phyloP scores from a whole-genome alignment of 306 rosid species.

The Glycine latifolia region DNA sequence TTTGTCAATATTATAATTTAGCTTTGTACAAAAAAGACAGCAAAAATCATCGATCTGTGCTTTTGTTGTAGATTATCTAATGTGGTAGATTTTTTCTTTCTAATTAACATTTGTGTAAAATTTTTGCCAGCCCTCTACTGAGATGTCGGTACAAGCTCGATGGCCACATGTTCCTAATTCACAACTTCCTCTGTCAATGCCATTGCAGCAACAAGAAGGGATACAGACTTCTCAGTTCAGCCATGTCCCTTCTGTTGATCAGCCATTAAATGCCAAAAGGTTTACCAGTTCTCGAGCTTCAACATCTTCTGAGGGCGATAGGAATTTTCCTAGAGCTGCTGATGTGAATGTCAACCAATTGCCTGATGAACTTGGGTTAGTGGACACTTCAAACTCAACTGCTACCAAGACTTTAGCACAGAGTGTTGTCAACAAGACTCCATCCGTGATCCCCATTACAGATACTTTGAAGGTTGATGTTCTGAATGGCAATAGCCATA shows the following conservation, averaged over 20 bases:
- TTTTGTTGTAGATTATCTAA: constrained; percentile 17
- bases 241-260: constrained; percentile 70
- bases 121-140: constrained; percentile 75
- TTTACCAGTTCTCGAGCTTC: constrained; percentile 64
- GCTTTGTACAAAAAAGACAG: neutral
- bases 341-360: constrained; percentile 70
- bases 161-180: constrained; percentile 83
- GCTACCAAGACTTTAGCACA: constrained; percentile 56
- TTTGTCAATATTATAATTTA: constrained; percentile 3
- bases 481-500: constrained; percentile 56
- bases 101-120: constrained; percentile 40
- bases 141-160: constrained; percentile 82
- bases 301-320: constrained; percentile 64
- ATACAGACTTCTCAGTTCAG: constrained; percentile 63
- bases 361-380: constrained; percentile 83
- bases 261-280: constrained; percentile 60
- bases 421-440: constrained; percentile 49
- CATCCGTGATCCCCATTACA: constrained; percentile 47
- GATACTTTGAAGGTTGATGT: constrained; percentile 60
- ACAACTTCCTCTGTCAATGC: constrained; percentile 71
- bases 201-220: constrained; percentile 73
- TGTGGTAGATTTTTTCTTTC: neutral
- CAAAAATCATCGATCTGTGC: neutral
- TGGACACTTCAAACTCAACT: constrained; percentile 60
- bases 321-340: constrained; percentile 61